Base-by-base conservation (phyloP, 345 rosid genomes). In the Carallia pectinifolia region DNA sequence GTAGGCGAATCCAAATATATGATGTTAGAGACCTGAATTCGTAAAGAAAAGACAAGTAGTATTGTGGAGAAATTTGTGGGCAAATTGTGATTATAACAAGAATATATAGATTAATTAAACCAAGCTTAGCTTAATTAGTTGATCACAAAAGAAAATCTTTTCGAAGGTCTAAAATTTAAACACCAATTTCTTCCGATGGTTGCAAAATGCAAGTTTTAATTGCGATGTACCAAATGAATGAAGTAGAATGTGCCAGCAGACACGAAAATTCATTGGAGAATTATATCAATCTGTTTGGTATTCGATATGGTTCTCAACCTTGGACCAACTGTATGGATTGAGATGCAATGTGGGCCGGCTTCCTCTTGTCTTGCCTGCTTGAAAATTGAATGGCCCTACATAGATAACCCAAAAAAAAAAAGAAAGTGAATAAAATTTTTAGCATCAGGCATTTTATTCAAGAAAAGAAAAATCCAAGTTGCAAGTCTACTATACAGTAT, bases 1-100 rank as follows among this genome's bases (percentile, higher is more conserved):
- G 78, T 70, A 1, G 92, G 89, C 17, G 92, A 82, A 65, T 88
- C 92, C 81, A 88, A 71, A 65, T 85, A 88, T 23, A 88, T 81
- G 4, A 84, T 75, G 76, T 63, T 87, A 23, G 92, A 85, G 48
- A 84, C 88, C 91, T 87, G 74, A 7, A 39, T 9, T 7, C 0
- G 31, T 7, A 8, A 55, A 2, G 15, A 8, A 2, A 55, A 54
- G 7, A 23, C 33, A 55, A 8, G 19, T 6, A 0, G 30, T 7
- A 19, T 7, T 0, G n/a, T 7, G 12, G 29, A 54, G 29, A 54
- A 19, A 54, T 54, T 2, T 2, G 27, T 5, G 18, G 4, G 7
- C 27, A 7, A 7, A 23, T 8, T 19, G 31, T 9, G 59, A 12
- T 3, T 10, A 3, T 19, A 55, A 0, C 30, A 6, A 7, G 5